phyloP scores from a whole-genome alignment of 1,284 basidiomycete species.

The Trametes hirsuta region DNA sequence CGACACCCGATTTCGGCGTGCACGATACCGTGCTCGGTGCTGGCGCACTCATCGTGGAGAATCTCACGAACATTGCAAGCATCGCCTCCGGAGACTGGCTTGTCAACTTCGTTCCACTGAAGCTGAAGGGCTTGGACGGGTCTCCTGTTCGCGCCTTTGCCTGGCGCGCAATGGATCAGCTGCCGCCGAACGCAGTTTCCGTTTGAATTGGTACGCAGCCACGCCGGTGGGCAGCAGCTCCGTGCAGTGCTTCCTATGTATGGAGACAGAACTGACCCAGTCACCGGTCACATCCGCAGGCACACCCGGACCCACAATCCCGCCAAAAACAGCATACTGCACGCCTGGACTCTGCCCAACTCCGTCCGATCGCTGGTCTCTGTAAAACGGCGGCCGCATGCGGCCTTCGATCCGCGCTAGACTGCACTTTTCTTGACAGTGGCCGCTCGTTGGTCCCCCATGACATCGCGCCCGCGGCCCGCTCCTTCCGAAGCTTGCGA shows the following conservation, averaged over 20 bases:
- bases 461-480: not conserved
- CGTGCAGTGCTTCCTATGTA: not conserved
- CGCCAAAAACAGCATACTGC: not conserved
- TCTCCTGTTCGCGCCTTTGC: constrained; percentile 69
- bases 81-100: constrained; percentile 45
- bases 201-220: no score
- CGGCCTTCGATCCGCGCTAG: no score
- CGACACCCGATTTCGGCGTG: constrained; percentile 45
- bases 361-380: not conserved
- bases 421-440: not conserved
- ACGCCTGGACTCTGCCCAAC: not conserved
- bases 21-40: constrained; percentile 61
- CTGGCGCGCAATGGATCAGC: constrained; percentile 31
- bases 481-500: not conserved
- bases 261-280: not conserved
- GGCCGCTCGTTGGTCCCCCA: not conserved
- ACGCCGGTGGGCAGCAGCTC: no score
- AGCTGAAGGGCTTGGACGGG: constrained; percentile 60
- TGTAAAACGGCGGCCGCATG: not conserved
- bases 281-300: not conserved
- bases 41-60: constrained; percentile 69
- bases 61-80: constrained; percentile 54
- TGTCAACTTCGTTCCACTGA: constrained; percentile 61
- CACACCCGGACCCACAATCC: constrained; percentile 9
- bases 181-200: no score